Conservation (phyloP, 1,284 basidiomycete species). For the Leccinum cinnamomeum region DNA sequence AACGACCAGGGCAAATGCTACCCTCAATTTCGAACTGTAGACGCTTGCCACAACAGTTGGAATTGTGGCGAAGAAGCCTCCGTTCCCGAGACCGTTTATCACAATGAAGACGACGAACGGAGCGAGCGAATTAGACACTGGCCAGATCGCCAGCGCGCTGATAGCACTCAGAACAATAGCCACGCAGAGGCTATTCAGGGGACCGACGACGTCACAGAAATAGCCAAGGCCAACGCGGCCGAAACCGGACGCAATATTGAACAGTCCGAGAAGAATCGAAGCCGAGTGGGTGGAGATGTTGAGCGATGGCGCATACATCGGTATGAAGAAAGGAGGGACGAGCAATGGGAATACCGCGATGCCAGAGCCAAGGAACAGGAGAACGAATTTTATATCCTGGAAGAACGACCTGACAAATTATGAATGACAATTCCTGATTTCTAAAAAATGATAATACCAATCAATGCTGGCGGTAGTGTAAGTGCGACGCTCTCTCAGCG, state of each 20-base stretch:
- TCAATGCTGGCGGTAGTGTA: slow-evolving; percentile 19
- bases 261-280: slow-evolving; percentile 30
- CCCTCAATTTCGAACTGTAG: slow-evolving; percentile 29
- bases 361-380: slow-evolving; percentile 37
- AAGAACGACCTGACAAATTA: slow-evolving; percentile 32
- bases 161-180: slow-evolving; percentile 30
- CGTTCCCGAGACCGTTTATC: slow-evolving; percentile 34
- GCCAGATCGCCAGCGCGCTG: slow-evolving; percentile 39
- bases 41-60: slow-evolving; percentile 34
- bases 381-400: slow-evolving; percentile 34
- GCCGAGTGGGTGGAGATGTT: slow-evolving; percentile 27
- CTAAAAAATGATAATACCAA: slow-evolving; percentile 15
- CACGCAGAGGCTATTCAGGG: slow-evolving; percentile 29
- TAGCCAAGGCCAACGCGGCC: slow-evolving; percentile 34
- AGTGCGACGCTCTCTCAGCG: slow-evolving; percentile 33
- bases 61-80: slow-evolving; percentile 37
- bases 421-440: neutral
- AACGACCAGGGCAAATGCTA: slow-evolving; percentile 36
- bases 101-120: slow-evolving; percentile 34
- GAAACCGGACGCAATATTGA: slow-evolving; percentile 36
- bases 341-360: slow-evolving; percentile 39
- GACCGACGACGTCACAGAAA: slow-evolving; percentile 34
- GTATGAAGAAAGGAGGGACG: slow-evolving; percentile 40
- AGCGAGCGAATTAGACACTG: slow-evolving; percentile 32
- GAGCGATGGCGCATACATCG: slow-evolving; percentile 35